A percentile compares a stretch with the other conserved stretches of the same genome.
phyloP scores from a whole-genome alignment of 192 early-diverging fungal genomes.

The Podila clonocystis region DNA sequence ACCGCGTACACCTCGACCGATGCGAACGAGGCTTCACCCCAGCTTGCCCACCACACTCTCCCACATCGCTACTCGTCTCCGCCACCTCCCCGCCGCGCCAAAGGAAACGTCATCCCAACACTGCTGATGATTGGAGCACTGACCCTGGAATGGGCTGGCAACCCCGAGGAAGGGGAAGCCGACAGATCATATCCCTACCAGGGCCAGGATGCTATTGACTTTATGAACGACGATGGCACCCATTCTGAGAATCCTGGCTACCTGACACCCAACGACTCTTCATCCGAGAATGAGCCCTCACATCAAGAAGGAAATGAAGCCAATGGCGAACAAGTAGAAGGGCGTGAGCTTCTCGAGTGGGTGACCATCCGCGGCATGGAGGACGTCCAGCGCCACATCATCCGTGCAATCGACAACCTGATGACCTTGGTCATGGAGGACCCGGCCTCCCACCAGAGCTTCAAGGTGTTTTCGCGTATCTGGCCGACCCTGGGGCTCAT shows the following conservation, averaged over 20 bases:
- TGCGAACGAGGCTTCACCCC: neutral
- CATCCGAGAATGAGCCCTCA: slow-evolving; percentile 9
- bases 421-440: slow-evolving; percentile 46
- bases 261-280: slow-evolving; percentile 19
- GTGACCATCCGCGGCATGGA: slow-evolving; percentile 39
- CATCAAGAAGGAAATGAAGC: neutral
- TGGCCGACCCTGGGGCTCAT: slow-evolving; percentile 49
- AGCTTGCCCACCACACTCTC: neutral
- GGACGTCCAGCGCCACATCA: slow-evolving; percentile 64
- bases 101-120: slow-evolving; percentile 37
- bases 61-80: slow-evolving; percentile 31
- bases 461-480: slow-evolving; percentile 37
- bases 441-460: slow-evolving; percentile 18
- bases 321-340: neutral
- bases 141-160: slow-evolving; percentile 16
- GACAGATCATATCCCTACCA: neutral
- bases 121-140: slow-evolving; percentile 28
- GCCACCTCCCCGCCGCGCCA: slow-evolving; percentile 36
- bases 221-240: slow-evolving; percentile 37
- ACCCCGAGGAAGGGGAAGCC: neutral
- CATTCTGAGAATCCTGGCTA: slow-evolving; percentile 1
- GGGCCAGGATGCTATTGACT: slow-evolving; percentile 34
- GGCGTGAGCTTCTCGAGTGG: slow-evolving; percentile 30
- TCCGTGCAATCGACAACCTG: slow-evolving; percentile 67
- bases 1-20: slow-evolving; percentile 13